These are phyloP conservation scores for Canavalia ensiformis DNA, from an alignment of 306 rosid genomes.

Conservation along the genomic window DNA sequence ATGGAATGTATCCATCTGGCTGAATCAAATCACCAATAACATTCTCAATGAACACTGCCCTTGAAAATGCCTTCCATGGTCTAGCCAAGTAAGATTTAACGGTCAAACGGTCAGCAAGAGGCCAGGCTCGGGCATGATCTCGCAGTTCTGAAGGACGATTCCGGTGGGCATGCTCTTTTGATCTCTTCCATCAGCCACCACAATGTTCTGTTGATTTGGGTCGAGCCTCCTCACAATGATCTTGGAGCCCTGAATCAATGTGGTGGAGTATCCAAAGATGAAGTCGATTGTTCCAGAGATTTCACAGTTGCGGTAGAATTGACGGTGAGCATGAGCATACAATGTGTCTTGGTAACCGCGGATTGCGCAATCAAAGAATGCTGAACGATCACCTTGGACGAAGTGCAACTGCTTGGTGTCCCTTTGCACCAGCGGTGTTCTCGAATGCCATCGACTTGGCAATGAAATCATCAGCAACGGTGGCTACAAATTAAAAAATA, in stretches of 20 bases:
- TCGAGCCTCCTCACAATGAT: constrained; percentile 63
- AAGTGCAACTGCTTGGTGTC: constrained; percentile 81
- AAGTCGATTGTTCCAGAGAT: constrained; percentile 75
- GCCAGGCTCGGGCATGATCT: constrained; percentile 56
- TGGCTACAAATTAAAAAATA: constrained; percentile 35
- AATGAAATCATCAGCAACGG: constrained; percentile 53
- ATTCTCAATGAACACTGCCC: constrained; percentile 65
- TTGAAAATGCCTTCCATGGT: constrained; percentile 72
- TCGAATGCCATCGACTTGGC: constrained; percentile 64
- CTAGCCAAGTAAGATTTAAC: constrained; percentile 64
- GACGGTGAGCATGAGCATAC: constrained; percentile 62
- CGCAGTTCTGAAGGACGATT: constrained; percentile 65
- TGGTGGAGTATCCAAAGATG: constrained; percentile 65
- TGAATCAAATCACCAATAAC: constrained; percentile 54
- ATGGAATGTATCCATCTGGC: constrained; percentile 54
- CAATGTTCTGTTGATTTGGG: constrained; percentile 44
- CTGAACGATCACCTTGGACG: constrained; percentile 60
- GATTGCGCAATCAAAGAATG: constrained; percentile 59
- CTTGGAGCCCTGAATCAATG: constrained; percentile 63
- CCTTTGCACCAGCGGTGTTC: constrained; percentile 73
- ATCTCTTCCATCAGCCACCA: constrained; percentile 62
- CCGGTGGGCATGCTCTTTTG: constrained; percentile 36
- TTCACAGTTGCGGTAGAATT: constrained; percentile 66
- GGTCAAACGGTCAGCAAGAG: constrained; percentile 46
- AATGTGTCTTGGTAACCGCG: constrained; percentile 75